Evolutionary conservation across 306 rosid genomes (phyloP), one percentile per base, ranked within the genome.

Genomic region (Vicia sativa): DNA sequence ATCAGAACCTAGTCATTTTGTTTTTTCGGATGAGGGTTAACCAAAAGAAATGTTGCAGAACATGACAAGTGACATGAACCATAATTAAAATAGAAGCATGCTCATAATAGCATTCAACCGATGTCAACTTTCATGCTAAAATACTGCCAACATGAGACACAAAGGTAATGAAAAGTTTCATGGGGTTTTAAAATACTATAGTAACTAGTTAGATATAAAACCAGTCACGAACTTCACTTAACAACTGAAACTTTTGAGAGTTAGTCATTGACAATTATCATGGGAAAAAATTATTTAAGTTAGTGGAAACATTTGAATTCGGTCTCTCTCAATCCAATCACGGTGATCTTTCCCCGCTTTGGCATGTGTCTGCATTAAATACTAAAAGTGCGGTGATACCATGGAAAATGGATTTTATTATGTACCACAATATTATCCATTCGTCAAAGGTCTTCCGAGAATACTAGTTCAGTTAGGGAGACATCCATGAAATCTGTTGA

Each of bases 1-100:
- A 79, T 93, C 90, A 76, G 77, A 77, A 76, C 82, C 98, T 90
- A 65, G 71, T 77, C 37, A 67, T 48, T 37, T 45, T 74, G 55
- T 48, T 61, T 67, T 23, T 69, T 39, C n/a, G 21, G 48, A 70
- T 46, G 9, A 52, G 43, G 15, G 6, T 61, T 53, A n/a, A 62
- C 28, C 69, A 55, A 14, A 68, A 53, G 18, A 62, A 28, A 34
- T 43, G 61, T 19, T 28, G 63, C 68, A 62, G 42, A 11, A 74
- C 42, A 59, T 50, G 61, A 60, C 55, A 52, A 73, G 45, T 44
- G 71, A 68, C 65, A 57, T 11, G 29, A 41, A 35, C 34, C 54
- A 71, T 71, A 61, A 75, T 54, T 71, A 44, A 34, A 59, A 54
- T 14, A 71, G 43, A 29, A 77, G 50, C 19, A 45, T 42, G 50